Evolutionary conservation across 208 protist species (phyloP), one percentile per base, ranked within the genome.

Genomic region (Spongospora subterranea): DNA sequence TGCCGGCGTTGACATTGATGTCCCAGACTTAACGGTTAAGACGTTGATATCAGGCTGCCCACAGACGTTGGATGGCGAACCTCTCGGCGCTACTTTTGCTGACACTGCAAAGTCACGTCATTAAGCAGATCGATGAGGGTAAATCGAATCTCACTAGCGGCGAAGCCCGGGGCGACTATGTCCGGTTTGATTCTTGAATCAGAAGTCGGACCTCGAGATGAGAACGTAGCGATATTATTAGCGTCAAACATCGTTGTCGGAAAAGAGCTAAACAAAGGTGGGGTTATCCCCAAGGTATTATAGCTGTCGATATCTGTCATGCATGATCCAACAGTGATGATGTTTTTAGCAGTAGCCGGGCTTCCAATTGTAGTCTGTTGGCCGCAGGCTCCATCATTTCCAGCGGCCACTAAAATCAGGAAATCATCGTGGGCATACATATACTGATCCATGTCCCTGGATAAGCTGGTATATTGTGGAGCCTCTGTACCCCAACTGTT

Each of bases 1-100:
- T 38, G 89, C 89, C 24, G 89, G 50, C n/a, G 89, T 82, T 43
- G 89, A 0, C 50, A 82, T 82, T 43, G 50, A 82, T 43, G 89
- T 91, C 46, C 89, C 89, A 0, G 13, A n/a, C 50, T 91, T 32
- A 38, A 54, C 0, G 0, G 45, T 24, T 39, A 90, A 13, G 13
- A 39, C 45, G 40, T 6, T 0, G 20, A n/a, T 0, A 24, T 45
- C 76, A 76, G 88, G 54, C 17, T 29, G 17, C 20, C 54, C 54
- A 29, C 54, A 65, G 20, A 65, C 29, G 54, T 65, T 65, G 20
- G 54, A 29, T 29, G 54, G 20, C 54, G 17, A 29, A 29, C 29
- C 29, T 17, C 54, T 29, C 54, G 54, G 17, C 54, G 29, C 20
- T 29, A 29, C 54, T 29, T 17, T 32, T 29, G 29, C 54, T 65